Evolutionary conservation across 192 early-diverging fungal species (phyloP), one percentile per base, ranked within the genome.

Genomic region (Mortierella antarctica): DNA sequence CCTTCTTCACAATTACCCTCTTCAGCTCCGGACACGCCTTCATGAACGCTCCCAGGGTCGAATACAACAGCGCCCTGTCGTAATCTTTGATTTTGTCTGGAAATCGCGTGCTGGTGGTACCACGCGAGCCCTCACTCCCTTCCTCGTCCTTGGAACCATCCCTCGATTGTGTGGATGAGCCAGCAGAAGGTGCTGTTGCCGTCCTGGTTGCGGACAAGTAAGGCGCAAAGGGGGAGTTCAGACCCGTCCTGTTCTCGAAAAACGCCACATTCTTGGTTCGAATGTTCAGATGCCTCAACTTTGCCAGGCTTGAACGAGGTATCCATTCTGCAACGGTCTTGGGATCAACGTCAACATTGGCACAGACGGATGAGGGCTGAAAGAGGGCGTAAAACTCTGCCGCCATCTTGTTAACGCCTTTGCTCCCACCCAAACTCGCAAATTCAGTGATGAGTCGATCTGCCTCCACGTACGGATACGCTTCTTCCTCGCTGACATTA

Each of bases 1-100:
- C 15, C 1, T 58, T 41, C 5, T 23, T 14, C 15, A 11, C 14
- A 11, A 58, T 58, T 5, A 58, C 39, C 6, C 57, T 52, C 51
- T 66, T 40, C 5, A 66, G 40, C 41, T 44, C 23, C 4, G 65
- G 65, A 39, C 65, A 66, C 6, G 65, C 65, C 17, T 66, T 66
- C 65, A 66, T 66, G 51, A 66, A 66, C 17, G 50, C 51, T 0
- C 39, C 65, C 42, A 66, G 8, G 42, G 42, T 40, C 2, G 51
- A 52, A 42, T 54, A 53, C 51, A 54, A 14, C 5, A 46, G 15
- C 7, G 1, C n/a, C n/a, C 18, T 41, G 21, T 59, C 5, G 9
- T 45, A 15, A 4, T 14, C 5, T 45, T 9, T 40, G 2, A 17
- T 13, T 42, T 50, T 41, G 11, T 5, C 2, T 58, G 57, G 14